A percentile compares a stretch with the other conserved stretches of the same genome.
phyloP scores from a whole-genome alignment of 768 basidiomycete species.

The Boletus rubropictus region DNA sequence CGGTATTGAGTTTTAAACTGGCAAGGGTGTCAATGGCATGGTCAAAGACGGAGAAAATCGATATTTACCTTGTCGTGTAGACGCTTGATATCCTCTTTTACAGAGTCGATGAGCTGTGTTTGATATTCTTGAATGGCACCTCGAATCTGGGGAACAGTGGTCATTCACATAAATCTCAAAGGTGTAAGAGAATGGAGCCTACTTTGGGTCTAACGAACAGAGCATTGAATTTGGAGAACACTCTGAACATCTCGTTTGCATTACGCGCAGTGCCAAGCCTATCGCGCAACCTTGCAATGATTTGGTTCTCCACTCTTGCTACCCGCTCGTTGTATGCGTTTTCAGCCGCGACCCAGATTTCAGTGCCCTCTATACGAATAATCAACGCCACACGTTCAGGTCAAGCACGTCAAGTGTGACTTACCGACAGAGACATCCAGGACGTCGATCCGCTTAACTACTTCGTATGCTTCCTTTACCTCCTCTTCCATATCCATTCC shows the following conservation, averaged over 20 bases:
- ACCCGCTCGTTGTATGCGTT: slow-evolving; percentile 98
- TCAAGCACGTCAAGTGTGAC: slow-evolving; percentile 20
- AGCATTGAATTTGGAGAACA: slow-evolving; percentile 98
- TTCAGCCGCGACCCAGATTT: slow-evolving; percentile 97
- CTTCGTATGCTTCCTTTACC: slow-evolving; percentile 92
- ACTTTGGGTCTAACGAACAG: slow-evolving; percentile 95
- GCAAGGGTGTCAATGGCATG: slow-evolving; percentile 1
- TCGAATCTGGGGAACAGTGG: slow-evolving; percentile 55
- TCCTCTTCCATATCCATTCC: slow-evolving; percentile 99
- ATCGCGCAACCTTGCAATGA: slow-evolving; percentile 89
- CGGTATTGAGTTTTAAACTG: slow-evolving; percentile 97
- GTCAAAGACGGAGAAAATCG: not conserved
- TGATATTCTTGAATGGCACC: slow-evolving; percentile 99
- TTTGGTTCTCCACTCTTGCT: slow-evolving; percentile 96
- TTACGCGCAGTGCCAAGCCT: slow-evolving; percentile 91
- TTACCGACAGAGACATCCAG: slow-evolving; percentile 87
- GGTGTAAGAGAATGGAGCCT: slow-evolving; percentile 4
- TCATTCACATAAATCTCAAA: not conserved
- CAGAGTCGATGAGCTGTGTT: slow-evolving; percentile 96
- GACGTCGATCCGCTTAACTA: slow-evolving; percentile 94
- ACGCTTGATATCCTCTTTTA: slow-evolving; percentile 95
- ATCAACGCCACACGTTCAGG: not conserved
- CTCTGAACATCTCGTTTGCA: slow-evolving; percentile 99
- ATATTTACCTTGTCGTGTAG: slow-evolving; percentile 78
- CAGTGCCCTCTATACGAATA: slow-evolving; percentile 73